Evolutionary conservation across 2,329 filamentous ascomycete genomes (phyloP).

Genomic region (Pseudocercospora cruenta): DNA sequence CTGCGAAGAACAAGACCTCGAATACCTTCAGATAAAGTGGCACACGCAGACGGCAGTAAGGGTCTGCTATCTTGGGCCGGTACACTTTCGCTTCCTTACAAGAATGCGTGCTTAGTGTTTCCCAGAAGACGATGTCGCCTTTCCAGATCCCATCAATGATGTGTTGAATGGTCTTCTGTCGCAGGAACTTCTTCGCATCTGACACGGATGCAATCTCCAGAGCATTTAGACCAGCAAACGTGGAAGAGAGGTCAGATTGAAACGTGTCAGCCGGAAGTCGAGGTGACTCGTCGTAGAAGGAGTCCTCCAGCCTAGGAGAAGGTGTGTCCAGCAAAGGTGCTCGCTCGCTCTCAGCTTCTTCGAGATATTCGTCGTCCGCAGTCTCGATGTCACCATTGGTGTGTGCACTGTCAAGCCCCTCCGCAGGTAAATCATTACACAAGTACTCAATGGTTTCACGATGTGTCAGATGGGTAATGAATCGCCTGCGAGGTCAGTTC

Average conservation of each 20-base stretch:
- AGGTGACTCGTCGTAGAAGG: slow-evolving; percentile 32
- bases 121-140: slow-evolving; percentile 87
- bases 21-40: slow-evolving; percentile 84
- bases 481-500: slow-evolving; percentile 52
- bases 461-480: slow-evolving; percentile 71
- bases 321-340: slow-evolving; percentile 29
- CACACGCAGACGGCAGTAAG: slow-evolving; percentile 75
- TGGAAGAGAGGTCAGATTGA: slow-evolving; percentile 53
- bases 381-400: slow-evolving; percentile 28
- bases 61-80: slow-evolving; percentile 67
- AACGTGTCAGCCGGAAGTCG: slow-evolving; percentile 20
- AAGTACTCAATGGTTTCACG: slow-evolving; percentile 74
- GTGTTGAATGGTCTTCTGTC: slow-evolving; percentile 78
- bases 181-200: slow-evolving; percentile 81
- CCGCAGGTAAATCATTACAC: slow-evolving; percentile 68
- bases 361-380: slow-evolving; percentile 11
- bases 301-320: slow-evolving; percentile 24
- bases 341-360: slow-evolving; percentile 25
- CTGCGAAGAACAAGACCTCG: slow-evolving; percentile 78
- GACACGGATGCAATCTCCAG: slow-evolving; percentile 84
- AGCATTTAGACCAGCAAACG: slow-evolving; percentile 80
- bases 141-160: slow-evolving; percentile 85
- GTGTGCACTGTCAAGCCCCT: slow-evolving; percentile 18
- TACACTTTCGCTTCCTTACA: slow-evolving; percentile 78
- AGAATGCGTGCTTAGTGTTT: slow-evolving; percentile 71